These are phyloP conservation scores for Aspergillus tubingensis DNA, from an alignment of 2,329 filamentous ascomycete species.

Conservation along the genomic window DNA sequence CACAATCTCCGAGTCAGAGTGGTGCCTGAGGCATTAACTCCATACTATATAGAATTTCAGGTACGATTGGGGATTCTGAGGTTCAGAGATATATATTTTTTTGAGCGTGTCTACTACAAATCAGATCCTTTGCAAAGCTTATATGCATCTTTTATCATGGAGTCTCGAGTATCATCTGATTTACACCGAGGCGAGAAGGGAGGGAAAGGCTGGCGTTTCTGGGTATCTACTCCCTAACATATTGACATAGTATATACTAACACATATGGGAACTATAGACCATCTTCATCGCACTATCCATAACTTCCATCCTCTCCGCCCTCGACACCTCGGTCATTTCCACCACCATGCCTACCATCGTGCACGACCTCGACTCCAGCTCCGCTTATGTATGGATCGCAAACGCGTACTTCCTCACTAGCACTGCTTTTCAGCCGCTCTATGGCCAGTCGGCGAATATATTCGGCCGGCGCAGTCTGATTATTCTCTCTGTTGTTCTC, in stretches of 20 bases:
- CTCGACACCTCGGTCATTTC: conserved; percentile 45
- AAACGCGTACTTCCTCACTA: conserved; percentile 37
- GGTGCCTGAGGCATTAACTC: not conserved
- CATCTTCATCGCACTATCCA: not conserved
- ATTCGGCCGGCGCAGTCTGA: conserved; percentile 52
- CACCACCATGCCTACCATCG: conserved; percentile 46
- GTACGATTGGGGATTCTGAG: not conserved
- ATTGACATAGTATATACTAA: not conserved
- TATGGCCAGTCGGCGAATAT: conserved; percentile 55
- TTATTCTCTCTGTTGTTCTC: conserved; percentile 45
- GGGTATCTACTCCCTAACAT: not conserved
- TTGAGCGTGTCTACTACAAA: not conserved
- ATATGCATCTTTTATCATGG: not conserved
- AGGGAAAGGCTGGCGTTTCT: not conserved
- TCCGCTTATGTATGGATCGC: conserved; percentile 41
- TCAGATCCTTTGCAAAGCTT: not conserved
- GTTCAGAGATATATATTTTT: no score
- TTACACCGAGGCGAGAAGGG: no score
- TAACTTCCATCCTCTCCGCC: conserved; percentile 14
- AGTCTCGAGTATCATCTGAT: no score
- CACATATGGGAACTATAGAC: not conserved
- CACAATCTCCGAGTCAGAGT: not conserved
- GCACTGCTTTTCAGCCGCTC: conserved; percentile 52
- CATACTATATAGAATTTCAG: not conserved
- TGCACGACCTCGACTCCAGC: conserved; percentile 31